Conservation (phyloP, 2,329 filamentous ascomycete species). For the Cordyceps javanica region DNA sequence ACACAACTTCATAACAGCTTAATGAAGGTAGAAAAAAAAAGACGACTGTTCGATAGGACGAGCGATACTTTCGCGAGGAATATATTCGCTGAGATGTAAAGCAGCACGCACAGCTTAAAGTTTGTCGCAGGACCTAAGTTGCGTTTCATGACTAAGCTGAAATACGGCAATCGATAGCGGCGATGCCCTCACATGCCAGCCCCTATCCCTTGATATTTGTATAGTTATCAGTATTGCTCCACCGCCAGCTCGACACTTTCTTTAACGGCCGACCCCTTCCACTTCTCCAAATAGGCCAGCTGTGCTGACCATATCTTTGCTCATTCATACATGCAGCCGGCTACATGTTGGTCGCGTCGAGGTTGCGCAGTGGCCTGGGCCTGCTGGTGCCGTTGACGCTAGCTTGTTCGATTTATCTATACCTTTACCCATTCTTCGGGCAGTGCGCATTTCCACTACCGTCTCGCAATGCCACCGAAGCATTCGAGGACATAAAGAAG, state of each 20-base stretch:
- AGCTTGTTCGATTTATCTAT: conserved; percentile 69
- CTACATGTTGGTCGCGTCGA: conserved; percentile 48
- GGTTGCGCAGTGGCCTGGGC: conserved; percentile 52
- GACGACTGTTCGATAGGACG: too few relatives aligned
- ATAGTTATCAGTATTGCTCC: too few relatives aligned
- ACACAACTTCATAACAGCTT: not conserved
- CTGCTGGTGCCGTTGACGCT: conserved; percentile 57
- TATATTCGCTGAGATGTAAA: not conserved
- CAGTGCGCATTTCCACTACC: conserved; percentile 72
- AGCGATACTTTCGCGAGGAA: not conserved
- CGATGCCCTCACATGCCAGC: conserved; percentile 13
- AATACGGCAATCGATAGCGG: conserved; percentile 11
- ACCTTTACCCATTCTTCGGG: conserved; percentile 77
- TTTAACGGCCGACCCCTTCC: not conserved
- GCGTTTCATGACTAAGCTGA: conserved; percentile 10
- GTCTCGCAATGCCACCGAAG: conserved; percentile 27
- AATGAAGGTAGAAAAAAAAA: not conserved
- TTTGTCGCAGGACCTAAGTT: not conserved
- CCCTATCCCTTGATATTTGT: conserved; percentile 8
- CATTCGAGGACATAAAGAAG: conserved; percentile 31
- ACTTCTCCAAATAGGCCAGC: conserved; percentile 5
- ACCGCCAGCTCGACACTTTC: conserved; percentile 4
- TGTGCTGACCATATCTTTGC: conserved; percentile 5
- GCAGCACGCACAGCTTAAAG: not conserved
- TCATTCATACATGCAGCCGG: conserved; percentile 26